Evolutionary conservation across 768 basidiomycete species (phyloP), one percentile per base, ranked within the genome.

Genomic region (Phanerochaete carnosa): DNA sequence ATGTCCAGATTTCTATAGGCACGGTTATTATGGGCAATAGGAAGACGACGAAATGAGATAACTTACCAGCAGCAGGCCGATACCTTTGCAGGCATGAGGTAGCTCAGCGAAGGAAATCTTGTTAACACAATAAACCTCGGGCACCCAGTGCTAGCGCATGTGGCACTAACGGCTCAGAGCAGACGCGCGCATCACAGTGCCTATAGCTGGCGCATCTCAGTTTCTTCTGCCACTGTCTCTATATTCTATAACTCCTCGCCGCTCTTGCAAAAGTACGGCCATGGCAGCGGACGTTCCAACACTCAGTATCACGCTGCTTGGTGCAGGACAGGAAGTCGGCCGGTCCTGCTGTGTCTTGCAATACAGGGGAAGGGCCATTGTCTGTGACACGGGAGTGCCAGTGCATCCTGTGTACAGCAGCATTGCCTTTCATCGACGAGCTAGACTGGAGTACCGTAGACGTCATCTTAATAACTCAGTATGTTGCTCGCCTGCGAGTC

Each of bases 381-480:
- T 99, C 9, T 96, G 96, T 72, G 97, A 99, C 77, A 83, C 95
- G 1, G 97, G 97, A 7, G 85, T n/a, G n/a, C n/a, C n/a, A n/a
- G n/a, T 98, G 28, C 97, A 99, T 74, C 97, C 95, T n/a, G 97
- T 96, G 1, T 88, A 95, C 73, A 92, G 84, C 50, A 97, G 97
- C 45, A 92, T 99, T 80, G 93, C 95, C 0, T 94, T 98, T 97
- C 74, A 90, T 97, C 58, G 97, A 99, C 71, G 95, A 98, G 70
- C 75, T 99, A 58, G 97, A 99, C 72, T 98, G 97, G 96, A 94
- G 92, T 66, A 95, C 92, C 0, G 97, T 99, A n/a, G 97, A 98
- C 76, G 96, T 94, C 2, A 84, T 99, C 59, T 80, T 99, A 37
- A 84, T 98, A 58, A 98, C 96, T 1, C 96, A 99, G 95, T 97